Base-by-base conservation (phyloP, 2,329 filamentous ascomycete genomes). In the Pseudogymnoascus sp. region DNA sequence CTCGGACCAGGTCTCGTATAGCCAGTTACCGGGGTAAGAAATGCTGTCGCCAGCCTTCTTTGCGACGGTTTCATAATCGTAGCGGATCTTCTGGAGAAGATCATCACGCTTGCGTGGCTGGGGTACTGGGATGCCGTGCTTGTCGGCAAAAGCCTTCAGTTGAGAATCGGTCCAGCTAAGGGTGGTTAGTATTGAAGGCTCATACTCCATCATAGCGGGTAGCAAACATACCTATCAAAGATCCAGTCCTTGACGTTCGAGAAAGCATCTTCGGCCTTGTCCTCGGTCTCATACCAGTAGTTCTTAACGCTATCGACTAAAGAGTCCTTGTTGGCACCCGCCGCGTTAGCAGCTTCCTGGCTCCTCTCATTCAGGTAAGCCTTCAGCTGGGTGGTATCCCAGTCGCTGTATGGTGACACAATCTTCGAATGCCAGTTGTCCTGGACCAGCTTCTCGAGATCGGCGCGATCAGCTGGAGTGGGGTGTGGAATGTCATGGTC, bases 21-120 rank as follows among this genome's bases (percentile, higher is more conserved):
- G 79, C 94, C 94, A 97, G 78, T 97, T 86, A 40, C 94, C 94
- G 35, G 94, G 94, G 73, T 97, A 97, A n/a, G 85, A 78, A 61
- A 84, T 78, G 12, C 91, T 88, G 77, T 97, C 88, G 65, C 90
- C 90, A 10, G 75, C 74, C 76, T 86, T 86, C 76, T 91, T 86
- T 14, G 93, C 91, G 63, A 87, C 77, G 1, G 83, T 77, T 69
- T 96, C 90, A 73, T 96, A 97, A 76, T 86, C 92, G 67, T 88
- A 82, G 66, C 93, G 91, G 65, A 87, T 84, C 70, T 90, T 85
- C 70, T 88, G 83, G 68, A 97, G 81, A 53, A 97, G 78, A 25
- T 84, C 86, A 74, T 97, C 93, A 71, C 92, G 90, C 71, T 88
- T 88, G 71, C 89, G 90, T 64, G 93, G 93, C 71, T 95, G 90